Conservation (phyloP, 2,329 filamentous ascomycete genomes). For the Pestalotiopsis sp. region DNA sequence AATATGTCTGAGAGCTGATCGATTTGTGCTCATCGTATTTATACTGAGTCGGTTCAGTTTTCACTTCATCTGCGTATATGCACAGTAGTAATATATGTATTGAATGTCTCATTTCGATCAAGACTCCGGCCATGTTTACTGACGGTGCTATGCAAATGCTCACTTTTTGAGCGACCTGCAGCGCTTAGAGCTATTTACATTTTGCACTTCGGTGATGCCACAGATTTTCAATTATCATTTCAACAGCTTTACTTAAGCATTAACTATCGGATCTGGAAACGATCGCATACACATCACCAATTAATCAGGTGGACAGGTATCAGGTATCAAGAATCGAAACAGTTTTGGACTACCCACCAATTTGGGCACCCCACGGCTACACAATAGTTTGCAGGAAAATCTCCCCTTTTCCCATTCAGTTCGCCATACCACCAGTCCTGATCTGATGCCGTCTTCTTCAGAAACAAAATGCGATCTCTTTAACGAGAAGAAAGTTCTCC, state of each 20-base stretch:
- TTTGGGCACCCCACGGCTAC: background rate
- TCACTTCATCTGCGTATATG: too few relatives aligned
- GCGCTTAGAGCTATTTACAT: background rate
- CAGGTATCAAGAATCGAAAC: background rate
- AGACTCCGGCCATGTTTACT: background rate
- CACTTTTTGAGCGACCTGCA: background rate
- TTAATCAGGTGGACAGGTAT: background rate
- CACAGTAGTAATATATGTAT: too few relatives aligned
- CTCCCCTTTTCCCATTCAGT: conserved; percentile 2
- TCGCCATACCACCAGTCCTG: conserved; percentile 1
- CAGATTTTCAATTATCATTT: conserved; percentile 3
- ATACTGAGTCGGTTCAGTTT: too few relatives aligned
- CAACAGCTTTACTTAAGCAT: background rate
- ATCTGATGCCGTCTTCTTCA: conserved; percentile 1
- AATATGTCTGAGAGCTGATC: too few relatives aligned
- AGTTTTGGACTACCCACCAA: background rate
- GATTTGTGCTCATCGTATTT: too few relatives aligned
- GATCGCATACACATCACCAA: background rate
- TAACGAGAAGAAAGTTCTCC: background rate
- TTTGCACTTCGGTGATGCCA: background rate
- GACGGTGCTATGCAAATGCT: background rate
- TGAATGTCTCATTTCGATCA: background rate
- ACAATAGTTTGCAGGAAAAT: conserved; percentile 3
- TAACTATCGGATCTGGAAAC: background rate
- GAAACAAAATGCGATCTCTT: conserved; percentile 1